Evolutionary conservation across 2,329 filamentous ascomycete genomes (phyloP).

Genomic region (Colletotrichum sp.): DNA sequence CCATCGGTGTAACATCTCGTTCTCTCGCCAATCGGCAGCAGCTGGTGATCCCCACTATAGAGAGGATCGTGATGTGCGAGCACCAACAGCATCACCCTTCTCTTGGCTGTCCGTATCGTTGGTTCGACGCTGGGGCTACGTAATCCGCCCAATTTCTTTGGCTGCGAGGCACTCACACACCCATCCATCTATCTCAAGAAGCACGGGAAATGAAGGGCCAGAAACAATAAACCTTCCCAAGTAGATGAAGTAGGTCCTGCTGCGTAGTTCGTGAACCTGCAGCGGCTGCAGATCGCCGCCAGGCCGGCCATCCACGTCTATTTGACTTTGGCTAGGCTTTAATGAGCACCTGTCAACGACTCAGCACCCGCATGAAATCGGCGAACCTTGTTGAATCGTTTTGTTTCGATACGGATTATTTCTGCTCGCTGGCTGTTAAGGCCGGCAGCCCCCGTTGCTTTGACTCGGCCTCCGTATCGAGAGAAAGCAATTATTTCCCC

Average conservation of each 20-base stretch:
- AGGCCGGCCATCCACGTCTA: constrained; percentile 6
- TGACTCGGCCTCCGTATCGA: not conserved
- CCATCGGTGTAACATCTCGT: constrained; percentile 19
- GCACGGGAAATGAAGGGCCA: constrained; percentile 4
- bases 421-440: not conserved
- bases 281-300: constrained; percentile 8
- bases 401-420: constrained; percentile 12
- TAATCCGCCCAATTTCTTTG: not conserved
- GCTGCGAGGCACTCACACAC: not conserved
- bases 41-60: not conserved
- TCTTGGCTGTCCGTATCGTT: constrained; percentile 4
- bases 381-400: not conserved
- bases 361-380: constrained; percentile 1
- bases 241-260: not conserved
- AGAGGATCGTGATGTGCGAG: not conserved
- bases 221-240: not conserved
- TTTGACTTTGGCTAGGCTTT: not conserved
- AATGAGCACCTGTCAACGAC: not conserved
- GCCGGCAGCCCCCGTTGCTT: not conserved
- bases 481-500: not conserved
- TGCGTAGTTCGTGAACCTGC: not conserved
- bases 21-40: constrained; percentile 20
- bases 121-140: constrained; percentile 3
- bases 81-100: not conserved
- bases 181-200: not conserved